phyloP scores from a whole-genome alignment of 2,329 filamentous ascomycete species.

The Knoxdaviesia proteae region DNA sequence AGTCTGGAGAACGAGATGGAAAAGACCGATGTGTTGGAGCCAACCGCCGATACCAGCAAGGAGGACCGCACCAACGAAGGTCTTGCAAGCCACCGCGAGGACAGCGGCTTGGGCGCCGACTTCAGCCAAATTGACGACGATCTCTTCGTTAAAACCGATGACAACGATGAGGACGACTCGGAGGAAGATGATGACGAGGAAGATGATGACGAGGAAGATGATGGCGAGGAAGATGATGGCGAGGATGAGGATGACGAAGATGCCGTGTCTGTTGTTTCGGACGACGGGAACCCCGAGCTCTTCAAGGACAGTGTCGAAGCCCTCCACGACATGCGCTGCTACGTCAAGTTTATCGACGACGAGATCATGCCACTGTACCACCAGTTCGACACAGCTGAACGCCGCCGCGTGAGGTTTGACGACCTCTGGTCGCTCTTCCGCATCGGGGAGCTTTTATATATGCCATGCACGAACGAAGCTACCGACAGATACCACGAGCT shows the following conservation, averaged over 20 bases:
- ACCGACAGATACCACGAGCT: conserved; percentile 17
- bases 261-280: conserved; percentile 16
- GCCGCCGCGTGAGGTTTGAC: conserved; percentile 16
- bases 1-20: conserved; percentile 8
- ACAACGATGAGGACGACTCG: too few relatives aligned
- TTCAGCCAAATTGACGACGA: too few relatives aligned
- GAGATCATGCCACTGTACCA: conserved; percentile 17
- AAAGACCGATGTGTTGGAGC: conserved; percentile 8
- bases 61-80: too few relatives aligned
- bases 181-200: conserved; percentile 8
- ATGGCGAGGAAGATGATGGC: conserved; percentile 4
- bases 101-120: too few relatives aligned
- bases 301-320: conserved; percentile 19
- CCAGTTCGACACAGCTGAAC: conserved; percentile 9
- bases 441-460: conserved; percentile 18
- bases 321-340: conserved; percentile 19
- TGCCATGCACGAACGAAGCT: conserved; percentile 14
- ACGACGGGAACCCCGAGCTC: conserved; percentile 13
- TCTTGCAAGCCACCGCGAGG: too few relatives aligned
- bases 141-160: too few relatives aligned
- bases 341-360: conserved; percentile 21
- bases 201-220: conserved; percentile 5
- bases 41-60: too few relatives aligned
- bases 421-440: conserved; percentile 22
- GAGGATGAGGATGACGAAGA: conserved; percentile 14